Evolutionary conservation across 179 eudicot species (phyloP).

Genomic region (Gypsophila paniculata): DNA sequence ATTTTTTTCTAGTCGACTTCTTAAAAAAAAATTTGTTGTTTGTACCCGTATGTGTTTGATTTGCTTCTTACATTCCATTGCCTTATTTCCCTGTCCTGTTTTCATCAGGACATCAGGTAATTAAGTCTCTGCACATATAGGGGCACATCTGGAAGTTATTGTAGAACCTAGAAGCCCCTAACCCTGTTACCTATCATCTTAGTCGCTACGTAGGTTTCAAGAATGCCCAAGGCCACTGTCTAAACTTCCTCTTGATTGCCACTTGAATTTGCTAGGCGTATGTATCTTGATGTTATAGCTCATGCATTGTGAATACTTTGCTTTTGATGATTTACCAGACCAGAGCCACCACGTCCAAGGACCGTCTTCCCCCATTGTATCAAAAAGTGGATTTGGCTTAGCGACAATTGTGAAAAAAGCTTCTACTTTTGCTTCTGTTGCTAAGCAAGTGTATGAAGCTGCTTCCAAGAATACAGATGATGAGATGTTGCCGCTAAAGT

Average conservation of each 20-base stretch:
- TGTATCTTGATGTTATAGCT: background rate
- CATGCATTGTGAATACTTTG: constrained; percentile 4
- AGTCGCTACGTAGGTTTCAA: background rate
- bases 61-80: background rate
- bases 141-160: background rate
- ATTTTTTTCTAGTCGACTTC: background rate
- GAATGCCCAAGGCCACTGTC: background rate
- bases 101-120: background rate
- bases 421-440: constrained; percentile 75
- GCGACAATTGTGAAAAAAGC: constrained; percentile 70
- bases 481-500: constrained; percentile 88
- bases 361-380: constrained; percentile 55
- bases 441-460: constrained; percentile 77
- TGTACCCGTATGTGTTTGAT: constrained; percentile 1
- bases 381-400: constrained; percentile 51
- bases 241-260: background rate
- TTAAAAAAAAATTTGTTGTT: background rate
- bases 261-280: background rate
- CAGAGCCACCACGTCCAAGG: constrained; percentile 57
- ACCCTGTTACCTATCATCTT: background rate
- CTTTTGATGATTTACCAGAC: constrained; percentile 40
- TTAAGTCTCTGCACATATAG: background rate
- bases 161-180: background rate
- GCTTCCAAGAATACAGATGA: constrained; percentile 49
- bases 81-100: background rate